Evolutionary conservation across 1,139 yeast species (phyloP).

Genomic region (Komagataea norvegica): DNA sequence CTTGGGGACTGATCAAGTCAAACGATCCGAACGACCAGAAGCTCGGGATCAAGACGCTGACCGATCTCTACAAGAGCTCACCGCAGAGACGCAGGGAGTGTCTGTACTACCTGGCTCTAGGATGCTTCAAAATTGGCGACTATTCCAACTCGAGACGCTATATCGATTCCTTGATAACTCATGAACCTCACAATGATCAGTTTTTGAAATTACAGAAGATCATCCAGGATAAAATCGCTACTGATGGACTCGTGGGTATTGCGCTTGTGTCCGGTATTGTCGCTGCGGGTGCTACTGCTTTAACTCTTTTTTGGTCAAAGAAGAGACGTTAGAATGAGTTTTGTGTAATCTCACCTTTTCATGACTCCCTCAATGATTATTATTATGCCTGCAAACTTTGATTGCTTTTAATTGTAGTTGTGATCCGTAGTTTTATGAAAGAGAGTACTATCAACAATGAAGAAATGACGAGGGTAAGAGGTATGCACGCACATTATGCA

Average conservation of each 20-base stretch:
- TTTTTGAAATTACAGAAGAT: slow-evolving; percentile 65
- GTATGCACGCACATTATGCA: too few species aligned
- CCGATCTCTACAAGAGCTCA: slow-evolving; percentile 69
- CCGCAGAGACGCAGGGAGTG: slow-evolving; percentile 87
- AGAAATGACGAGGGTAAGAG: too few species aligned
- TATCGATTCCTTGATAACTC: slow-evolving; percentile 66
- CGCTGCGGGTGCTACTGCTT: slow-evolving; percentile 74
- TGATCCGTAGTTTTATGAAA: too few species aligned
- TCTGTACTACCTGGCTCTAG: slow-evolving; percentile 80
- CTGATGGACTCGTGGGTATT: slow-evolving; percentile 82
- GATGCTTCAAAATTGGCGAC: slow-evolving; percentile 85
- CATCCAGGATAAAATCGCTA: slow-evolving; percentile 80
- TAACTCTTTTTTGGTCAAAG: slow-evolving; percentile 48
- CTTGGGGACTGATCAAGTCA: slow-evolving; percentile 92
- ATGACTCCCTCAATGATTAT: background rate
- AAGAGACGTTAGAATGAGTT: slow-evolving; percentile 4
- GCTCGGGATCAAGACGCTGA: slow-evolving; percentile 71
- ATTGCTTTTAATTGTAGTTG: too few species aligned
- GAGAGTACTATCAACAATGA: too few species aligned
- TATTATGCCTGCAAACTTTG: too few species aligned
- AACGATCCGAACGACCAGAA: slow-evolving; percentile 56
- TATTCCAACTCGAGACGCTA: slow-evolving; percentile 82
- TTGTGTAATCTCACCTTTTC: background rate
- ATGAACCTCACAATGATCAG: slow-evolving; percentile 83
- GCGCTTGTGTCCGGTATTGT: slow-evolving; percentile 82